A percentile compares a stretch with the other conserved stretches of the same genome.
These are phyloP conservation scores for Calonectria montana DNA, from an alignment of 2,329 filamentous ascomycete species.

Conservation along the genomic window DNA sequence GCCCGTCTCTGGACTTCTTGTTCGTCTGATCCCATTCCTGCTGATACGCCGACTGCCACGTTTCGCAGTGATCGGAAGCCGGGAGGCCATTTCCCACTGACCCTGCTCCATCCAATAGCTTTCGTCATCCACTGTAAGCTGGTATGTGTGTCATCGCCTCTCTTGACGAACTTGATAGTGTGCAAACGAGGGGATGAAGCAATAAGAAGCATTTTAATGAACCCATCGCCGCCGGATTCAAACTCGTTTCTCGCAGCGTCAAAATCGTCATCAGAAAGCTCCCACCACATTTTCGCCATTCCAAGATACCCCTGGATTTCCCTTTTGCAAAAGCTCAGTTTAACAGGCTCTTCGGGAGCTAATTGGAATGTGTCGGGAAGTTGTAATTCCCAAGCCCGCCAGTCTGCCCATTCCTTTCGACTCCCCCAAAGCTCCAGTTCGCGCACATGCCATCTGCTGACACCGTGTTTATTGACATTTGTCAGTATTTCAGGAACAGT, in stretches of 20 bases:
- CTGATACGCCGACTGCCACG: conserved; percentile 11
- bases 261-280: not conserved
- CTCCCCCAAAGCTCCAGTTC: conserved; percentile 34
- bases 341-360: not conserved
- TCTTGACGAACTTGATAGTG: conserved; percentile 24
- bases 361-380: not conserved
- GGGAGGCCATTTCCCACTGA: conserved; percentile 13
- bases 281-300: not conserved
- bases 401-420: conserved; percentile 23
- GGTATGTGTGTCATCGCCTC: not conserved
- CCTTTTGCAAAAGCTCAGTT: not conserved
- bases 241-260: not conserved
- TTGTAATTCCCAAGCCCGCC: conserved; percentile 16
- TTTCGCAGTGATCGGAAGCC: conserved; percentile 28
- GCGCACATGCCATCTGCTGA: conserved; percentile 28
- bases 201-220: conserved; percentile 31
- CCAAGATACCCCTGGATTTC: not conserved
- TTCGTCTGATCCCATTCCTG: not conserved
- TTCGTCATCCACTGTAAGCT: conserved; percentile 17
- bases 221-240: conserved; percentile 17
- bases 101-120: conserved; percentile 4
- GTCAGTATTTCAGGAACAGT: not conserved
- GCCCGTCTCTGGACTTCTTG: not conserved
- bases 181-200: conserved; percentile 26
- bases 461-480: fast-evolving